phyloP scores from a whole-genome alignment of 176 grass and related monocot genomes.

The Carex kokanica region DNA sequence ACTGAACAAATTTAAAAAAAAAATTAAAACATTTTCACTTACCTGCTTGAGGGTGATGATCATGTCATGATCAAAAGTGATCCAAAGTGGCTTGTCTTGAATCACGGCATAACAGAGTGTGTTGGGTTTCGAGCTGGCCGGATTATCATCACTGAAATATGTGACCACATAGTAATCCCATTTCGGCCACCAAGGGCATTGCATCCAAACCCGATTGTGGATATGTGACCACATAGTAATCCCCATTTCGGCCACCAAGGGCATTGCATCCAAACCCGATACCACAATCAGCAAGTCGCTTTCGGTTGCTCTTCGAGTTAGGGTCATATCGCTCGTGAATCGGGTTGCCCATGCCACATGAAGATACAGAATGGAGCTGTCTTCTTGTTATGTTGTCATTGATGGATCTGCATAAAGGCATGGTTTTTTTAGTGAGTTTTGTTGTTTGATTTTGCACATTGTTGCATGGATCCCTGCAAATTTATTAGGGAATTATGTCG shows the following conservation, averaged over 20 bases:
- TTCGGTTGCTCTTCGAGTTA: conserved; percentile 20
- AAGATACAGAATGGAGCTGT: not conserved
- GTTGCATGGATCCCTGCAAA: not conserved
- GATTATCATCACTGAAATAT: conserved; percentile 15
- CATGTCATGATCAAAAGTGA: conserved; percentile 30
- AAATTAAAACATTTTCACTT: not conserved
- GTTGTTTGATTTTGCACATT: not conserved
- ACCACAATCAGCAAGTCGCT: conserved; percentile 23
- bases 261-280: not conserved
- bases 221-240: not conserved
- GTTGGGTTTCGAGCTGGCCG: conserved; percentile 6
- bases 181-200: too few relatives aligned
- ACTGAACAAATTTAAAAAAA: not conserved
- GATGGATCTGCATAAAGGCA: not conserved
- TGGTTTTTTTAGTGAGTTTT: not conserved
- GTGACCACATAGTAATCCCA: not conserved
- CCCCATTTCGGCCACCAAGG: too few relatives aligned
- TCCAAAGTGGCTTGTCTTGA: conserved; percentile 34
- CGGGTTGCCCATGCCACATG: conserved; percentile 24
- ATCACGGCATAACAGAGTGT: conserved; percentile 30
- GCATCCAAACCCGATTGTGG: conserved; percentile 11
- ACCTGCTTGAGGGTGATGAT: conserved; percentile 31
- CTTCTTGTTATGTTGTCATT: conserved; percentile 20
- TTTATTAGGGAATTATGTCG: not conserved
- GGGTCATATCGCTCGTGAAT: conserved; percentile 30